Base-by-base conservation (phyloP, 2,329 filamentous ascomycete genomes). In the Colletotrichum simmondsii region DNA sequence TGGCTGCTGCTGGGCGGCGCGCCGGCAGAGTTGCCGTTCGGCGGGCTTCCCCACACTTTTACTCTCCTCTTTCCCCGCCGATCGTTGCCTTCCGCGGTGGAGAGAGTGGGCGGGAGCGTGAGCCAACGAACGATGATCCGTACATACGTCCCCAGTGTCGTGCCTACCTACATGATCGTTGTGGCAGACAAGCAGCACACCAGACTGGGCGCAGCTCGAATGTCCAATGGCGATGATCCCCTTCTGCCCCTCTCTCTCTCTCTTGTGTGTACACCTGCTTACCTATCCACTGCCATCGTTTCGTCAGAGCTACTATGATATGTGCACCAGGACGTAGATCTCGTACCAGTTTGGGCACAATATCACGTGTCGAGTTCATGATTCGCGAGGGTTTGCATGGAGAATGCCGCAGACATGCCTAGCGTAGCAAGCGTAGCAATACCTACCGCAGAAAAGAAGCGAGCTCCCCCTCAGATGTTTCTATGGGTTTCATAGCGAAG, bases 291-390 rank as follows among this genome's bases (percentile, higher is more conserved):
- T 22, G 22, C 30, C 54, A 22, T n/a, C 19, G 8, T 37, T 49
- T 58, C 65, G 28, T 57, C 26, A 30, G 14, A 14, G 8, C 26
- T 12, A 42, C 37, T 8, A 7, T 19, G 37, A 19, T 19, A 49
- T 22, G 22, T 35, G 32, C 46, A 30, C 19, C 19, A 3, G 24
- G 7, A 63, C 32, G 42, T 24, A 35, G 57, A 70, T 72, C 60
- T 59, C 24, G 24, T 16, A 46, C 52, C 52, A 59, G 49, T 26
- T 32, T 8, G 37, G 59, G 16, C 14, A 52, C 24, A 35, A 26
- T 32, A 60, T 64, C 65, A 56, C 54, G 54, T 72, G 65, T 49
- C 54, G 42, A 49, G 26, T 59, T 65, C 70, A 72, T 70, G 66
- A 70, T 72, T 72, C 65, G 66, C 42, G 52, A 58, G 53, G 32